phyloP scores from a whole-genome alignment of 371 early-diverging fungal species.

The Circinella minor region DNA sequence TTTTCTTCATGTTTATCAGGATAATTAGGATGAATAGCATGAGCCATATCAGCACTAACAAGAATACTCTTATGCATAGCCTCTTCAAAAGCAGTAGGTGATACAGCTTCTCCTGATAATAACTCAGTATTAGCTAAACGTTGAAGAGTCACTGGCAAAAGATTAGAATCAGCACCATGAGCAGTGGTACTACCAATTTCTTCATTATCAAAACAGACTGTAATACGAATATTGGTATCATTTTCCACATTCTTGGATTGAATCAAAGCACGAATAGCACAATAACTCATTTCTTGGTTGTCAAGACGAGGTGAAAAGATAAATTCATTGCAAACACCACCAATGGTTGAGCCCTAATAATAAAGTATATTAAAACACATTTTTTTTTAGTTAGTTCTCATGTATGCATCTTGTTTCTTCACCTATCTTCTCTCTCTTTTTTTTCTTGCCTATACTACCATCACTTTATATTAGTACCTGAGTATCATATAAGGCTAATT shows the following conservation, averaged over 20 bases:
- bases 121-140: constrained; percentile 57
- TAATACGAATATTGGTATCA: constrained; percentile 84
- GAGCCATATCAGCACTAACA: constrained; percentile 95
- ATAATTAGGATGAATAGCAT: constrained; percentile 94
- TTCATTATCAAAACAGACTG: constrained; percentile 98
- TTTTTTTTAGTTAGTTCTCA: not conserved
- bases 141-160: constrained; percentile 78
- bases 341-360: constrained; percentile 73
- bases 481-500: constrained; percentile 89
- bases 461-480: constrained; percentile 23
- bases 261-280: constrained; percentile 68
- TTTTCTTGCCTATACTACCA: not conserved
- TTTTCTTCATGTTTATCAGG: constrained; percentile 85
- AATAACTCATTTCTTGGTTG: constrained; percentile 94
- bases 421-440: not conserved
- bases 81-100: constrained; percentile 79
- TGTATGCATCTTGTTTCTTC: no score
- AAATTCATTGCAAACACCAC: constrained; percentile 91
- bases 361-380: not conserved
- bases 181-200: constrained; percentile 96
- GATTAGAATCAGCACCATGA: constrained; percentile 93
- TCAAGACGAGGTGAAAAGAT: constrained; percentile 94
- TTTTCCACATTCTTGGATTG: constrained; percentile 56
- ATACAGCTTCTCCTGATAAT: constrained; percentile 20
- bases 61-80: constrained; percentile 84